These are phyloP conservation scores for Penicillium dipodomyicola DNA, from an alignment of 495 filamentous ascomycete genomes.

Conservation along the genomic window DNA sequence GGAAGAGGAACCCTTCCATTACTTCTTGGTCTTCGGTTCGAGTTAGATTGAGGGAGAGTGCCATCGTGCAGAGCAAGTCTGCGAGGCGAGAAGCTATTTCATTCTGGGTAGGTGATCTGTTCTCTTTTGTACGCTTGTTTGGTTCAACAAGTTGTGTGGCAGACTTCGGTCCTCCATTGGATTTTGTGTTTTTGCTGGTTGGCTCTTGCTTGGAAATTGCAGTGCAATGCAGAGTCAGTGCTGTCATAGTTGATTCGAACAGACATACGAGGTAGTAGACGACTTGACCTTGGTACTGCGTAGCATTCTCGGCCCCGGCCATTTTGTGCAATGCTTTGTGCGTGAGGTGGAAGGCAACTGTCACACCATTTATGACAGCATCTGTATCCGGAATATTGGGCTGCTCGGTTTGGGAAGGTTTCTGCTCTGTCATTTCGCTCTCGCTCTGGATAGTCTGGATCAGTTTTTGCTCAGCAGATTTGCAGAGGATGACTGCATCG, in stretches of 20 bases:
- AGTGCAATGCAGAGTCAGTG: conserved; percentile 32
- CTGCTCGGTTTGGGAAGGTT: not conserved
- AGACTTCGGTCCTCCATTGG: not conserved
- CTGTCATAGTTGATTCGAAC: conserved; percentile 38
- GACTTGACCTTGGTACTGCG: conserved; percentile 25
- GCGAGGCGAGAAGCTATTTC: conserved; percentile 21
- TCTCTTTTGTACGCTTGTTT: conserved; percentile 4
- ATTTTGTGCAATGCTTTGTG: conserved; percentile 37
- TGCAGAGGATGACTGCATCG: conserved; percentile 30
- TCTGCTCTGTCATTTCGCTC: not conserved
- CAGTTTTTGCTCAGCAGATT: conserved; percentile 23
- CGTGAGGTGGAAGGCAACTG: conserved; percentile 26
- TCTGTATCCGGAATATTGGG: conserved; percentile 17
- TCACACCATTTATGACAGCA: conserved; percentile 21
- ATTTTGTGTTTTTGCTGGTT: not conserved
- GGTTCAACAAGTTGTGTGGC: not conserved
- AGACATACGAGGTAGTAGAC: conserved; percentile 42
- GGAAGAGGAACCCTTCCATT: conserved; percentile 41
- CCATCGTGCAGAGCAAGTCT: conserved; percentile 33
- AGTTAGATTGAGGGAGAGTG: conserved; percentile 25
- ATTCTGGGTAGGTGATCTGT: conserved; percentile 6
- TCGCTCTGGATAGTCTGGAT: conserved; percentile 13
- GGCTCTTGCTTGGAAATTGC: conserved; percentile 13
- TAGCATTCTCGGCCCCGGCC: conserved; percentile 14
- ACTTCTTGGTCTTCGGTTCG: conserved; percentile 28